Base-by-base conservation (phyloP, 192 early-diverging fungal genomes). In the Endogone sp. region DNA sequence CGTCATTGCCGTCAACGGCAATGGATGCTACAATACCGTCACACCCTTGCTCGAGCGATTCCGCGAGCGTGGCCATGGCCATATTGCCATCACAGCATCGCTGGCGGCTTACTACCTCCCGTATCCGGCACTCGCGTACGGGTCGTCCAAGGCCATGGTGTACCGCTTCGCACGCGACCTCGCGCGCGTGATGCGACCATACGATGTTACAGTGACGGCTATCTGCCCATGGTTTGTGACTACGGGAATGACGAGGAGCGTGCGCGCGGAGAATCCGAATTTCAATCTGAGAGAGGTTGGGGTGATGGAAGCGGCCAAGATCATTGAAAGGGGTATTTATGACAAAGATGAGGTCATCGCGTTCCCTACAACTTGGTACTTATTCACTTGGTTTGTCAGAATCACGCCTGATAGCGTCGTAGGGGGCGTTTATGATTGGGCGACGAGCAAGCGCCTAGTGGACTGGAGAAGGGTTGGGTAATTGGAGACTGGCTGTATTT, bases 1-100 rank as follows among this genome's bases (percentile, higher is more conserved):
- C 4, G 67, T 68, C 59, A 60, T 68, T 37, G 30, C 44, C n/a
- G 67, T 68, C 20, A 68, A 68, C 59, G 67, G 67, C 29, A 68
- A 61, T 31, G 67, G 67, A 9, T 57, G 58, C 20, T 22, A 60
- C 2, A 68, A 68, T n/a, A 68, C 67, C 3, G 61, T 68, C 67
- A 68, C 67, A 60, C 67, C 67, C 4, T 28, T 68, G 11, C 44
- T 68, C 31, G 67, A 68, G 4, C 67, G 57, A 11, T 68, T 68
- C 59, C 57, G 60, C 28, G 67, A 29, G n/a, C 58, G 67, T 2
- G 60, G 32, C 32, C 27, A 25, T 3, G 67, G 67, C 22, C 67
- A 68, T 37, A 21, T 68, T 3, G 67, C 59, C 56, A 68, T 68
- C 31, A 68, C 67, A 6, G 67, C 67, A 3, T 68, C 67, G 6